Base-by-base conservation (phyloP, 257 asterid genomes). In the Echites panduratus region DNA sequence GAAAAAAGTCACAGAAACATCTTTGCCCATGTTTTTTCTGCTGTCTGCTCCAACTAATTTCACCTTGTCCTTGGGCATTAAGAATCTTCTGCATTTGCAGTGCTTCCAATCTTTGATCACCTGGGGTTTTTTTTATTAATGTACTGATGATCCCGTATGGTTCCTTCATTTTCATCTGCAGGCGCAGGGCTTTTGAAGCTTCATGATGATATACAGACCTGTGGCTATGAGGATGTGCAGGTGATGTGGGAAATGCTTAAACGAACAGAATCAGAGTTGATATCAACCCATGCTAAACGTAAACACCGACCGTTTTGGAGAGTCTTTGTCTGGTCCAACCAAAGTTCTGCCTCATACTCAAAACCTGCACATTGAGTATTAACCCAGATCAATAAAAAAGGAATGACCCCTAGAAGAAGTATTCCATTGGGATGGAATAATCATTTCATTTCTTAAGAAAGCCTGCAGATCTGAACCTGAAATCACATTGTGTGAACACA, bases 171-270 rank as follows among this genome's bases (percentile, higher is more conserved):
- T 5, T n/a, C 41, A 16, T 68, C 26, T 79, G 68, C 79, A 93
- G 97, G 95, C 10, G 92, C 64, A 0, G 95, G 91, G 49, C 95
- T 91, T 76, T 76, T 91, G 91, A 94, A 94, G 72, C 97, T 94
- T 5, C 95, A 68, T 7, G 90, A 94, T 17, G 97, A 94, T 78
- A 89, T 94, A 71, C 95, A 94, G 74, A 91, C 96, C 0, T 94
- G 99, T 79, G 99, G 96, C 1, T 94, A 94, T 41, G 93, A 89
- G 86, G 99, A 94, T 66, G 96, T 91, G 71, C 97, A 85, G 66
- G 91, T 91, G 53, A 94, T 94, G 99, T 94, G 99, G 99, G 96
- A 91, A 70, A 94, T 94, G 97, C 84, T 94, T 70, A 85, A 89
- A 49, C 82, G 75, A 79, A 80, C 89, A 1, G 97, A 91, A 50